phyloP scores from a whole-genome alignment of 805 yeast species.

The Pichia californica region DNA sequence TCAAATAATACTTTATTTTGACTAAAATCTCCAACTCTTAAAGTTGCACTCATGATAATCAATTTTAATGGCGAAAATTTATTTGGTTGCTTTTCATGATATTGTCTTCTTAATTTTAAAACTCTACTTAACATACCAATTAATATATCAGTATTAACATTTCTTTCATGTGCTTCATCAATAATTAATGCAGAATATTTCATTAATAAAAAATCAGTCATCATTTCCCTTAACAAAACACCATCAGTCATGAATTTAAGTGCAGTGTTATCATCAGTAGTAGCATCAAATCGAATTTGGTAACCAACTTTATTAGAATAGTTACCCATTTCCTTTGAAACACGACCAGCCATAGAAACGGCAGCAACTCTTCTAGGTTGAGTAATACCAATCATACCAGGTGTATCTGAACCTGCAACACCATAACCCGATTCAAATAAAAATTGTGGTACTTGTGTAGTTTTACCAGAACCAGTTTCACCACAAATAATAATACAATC shows the following conservation, averaged over 20 bases:
- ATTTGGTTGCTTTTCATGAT: conserved; percentile 40
- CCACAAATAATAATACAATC: conserved; percentile 91
- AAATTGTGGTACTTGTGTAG: conserved; percentile 97
- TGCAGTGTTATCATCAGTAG: conserved; percentile 56
- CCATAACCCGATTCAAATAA: conserved; percentile 92
- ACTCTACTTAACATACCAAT: conserved; percentile 93
- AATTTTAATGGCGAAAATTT: conserved; percentile 63
- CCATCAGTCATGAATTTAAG: conserved; percentile 93
- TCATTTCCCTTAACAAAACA: conserved; percentile 87
- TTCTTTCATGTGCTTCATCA: conserved; percentile 98
- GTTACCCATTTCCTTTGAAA: conserved; percentile 66
- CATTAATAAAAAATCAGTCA: conserved; percentile 72
- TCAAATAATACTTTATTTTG: conserved; percentile 68
- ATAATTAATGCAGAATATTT: conserved; percentile 84
- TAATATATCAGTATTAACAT: conserved; percentile 89
- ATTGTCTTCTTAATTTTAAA: conserved; percentile 59
- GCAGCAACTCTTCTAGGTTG: conserved; percentile 96
- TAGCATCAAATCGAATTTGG: conserved; percentile 77
- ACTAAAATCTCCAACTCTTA: conserved; percentile 88
- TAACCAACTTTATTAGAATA: conserved; percentile 67
- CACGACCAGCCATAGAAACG: conserved; percentile 83
- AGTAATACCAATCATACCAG: conserved; percentile 95
- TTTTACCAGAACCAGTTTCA: conserved; percentile 98
- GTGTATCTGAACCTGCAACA: conserved; percentile 46
- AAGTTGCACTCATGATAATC: conserved; percentile 94